Conservation (phyloP, 139 green algal genomes). For the Spirogloea muscicola region DNA sequence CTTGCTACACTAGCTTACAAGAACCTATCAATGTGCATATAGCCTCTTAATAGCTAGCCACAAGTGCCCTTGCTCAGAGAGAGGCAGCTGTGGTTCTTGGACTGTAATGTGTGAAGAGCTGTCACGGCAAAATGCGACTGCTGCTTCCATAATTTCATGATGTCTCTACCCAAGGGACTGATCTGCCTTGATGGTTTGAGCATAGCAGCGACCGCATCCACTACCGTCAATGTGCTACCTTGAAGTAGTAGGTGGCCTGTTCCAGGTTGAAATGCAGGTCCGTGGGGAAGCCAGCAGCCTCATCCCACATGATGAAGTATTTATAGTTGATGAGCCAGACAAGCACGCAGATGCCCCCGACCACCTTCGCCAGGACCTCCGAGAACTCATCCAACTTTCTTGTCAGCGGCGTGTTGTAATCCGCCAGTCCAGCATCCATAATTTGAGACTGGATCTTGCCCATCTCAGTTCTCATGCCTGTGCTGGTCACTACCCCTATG, state of each 20-base stretch:
- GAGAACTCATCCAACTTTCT: constrained; percentile 97
- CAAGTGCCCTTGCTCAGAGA: too few species aligned
- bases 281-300: background rate
- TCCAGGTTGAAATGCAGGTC: constrained; percentile 48
- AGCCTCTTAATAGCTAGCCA: too few species aligned
- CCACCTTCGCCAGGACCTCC: constrained; percentile 87
- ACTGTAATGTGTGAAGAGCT: too few species aligned
- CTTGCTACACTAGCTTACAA: too few species aligned
- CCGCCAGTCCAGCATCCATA: constrained; percentile 70
- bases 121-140: too few species aligned
- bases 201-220: constrained; percentile 91
- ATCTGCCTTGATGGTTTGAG: too few species aligned
- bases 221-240: constrained; percentile 95
- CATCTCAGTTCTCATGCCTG: constrained; percentile 96
- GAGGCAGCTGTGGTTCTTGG: too few species aligned
- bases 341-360: constrained; percentile 87
- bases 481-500: constrained; percentile 72
- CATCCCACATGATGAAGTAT: constrained; percentile 71
- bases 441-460: constrained; percentile 85
- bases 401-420: constrained; percentile 95
- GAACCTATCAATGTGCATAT: too few species aligned
- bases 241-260: constrained; percentile 68
- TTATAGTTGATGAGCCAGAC: constrained; percentile 99
- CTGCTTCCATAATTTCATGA: too few species aligned
- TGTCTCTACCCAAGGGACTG: too few species aligned